These are phyloP conservation scores for Sugiyamaella marilandica DNA, from an alignment of 805 yeast genomes.

Conservation along the genomic window DNA sequence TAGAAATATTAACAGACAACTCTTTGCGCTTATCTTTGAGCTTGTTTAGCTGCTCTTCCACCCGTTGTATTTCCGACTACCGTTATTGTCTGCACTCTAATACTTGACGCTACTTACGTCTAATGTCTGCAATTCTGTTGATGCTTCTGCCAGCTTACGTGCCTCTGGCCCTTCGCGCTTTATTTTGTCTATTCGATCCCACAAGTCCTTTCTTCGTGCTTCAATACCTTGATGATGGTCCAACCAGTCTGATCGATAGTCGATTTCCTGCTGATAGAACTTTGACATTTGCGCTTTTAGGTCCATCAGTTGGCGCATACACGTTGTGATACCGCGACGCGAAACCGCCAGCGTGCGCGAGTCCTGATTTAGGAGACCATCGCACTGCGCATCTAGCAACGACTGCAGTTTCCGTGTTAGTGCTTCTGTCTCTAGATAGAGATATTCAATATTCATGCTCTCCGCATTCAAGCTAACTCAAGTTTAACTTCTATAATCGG, in stretches of 20 bases:
- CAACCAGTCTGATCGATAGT: slow-evolving; percentile 8
- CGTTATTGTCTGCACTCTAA: background rate
- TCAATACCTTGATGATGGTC: slow-evolving; percentile 3
- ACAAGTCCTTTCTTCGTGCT: slow-evolving; percentile 5
- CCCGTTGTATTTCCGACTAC: slow-evolving; percentile 17
- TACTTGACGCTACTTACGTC: background rate
- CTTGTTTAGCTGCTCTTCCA: slow-evolving; percentile 14
- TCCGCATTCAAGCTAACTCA: background rate
- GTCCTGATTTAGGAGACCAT: slow-evolving; percentile 14
- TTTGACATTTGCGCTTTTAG: slow-evolving; percentile 13
- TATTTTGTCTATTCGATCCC: background rate
- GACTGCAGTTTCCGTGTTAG: slow-evolving; percentile 13
- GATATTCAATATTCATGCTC: slow-evolving; percentile 7
- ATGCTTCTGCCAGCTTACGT: slow-evolving; percentile 10
- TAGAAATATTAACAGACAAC: slow-evolving; percentile 1
- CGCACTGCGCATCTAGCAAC: slow-evolving; percentile 21
- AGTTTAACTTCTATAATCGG: no score
- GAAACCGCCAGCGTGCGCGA: slow-evolving; percentile 14
- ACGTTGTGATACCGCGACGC: slow-evolving; percentile 15
- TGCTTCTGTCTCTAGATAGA: slow-evolving; percentile 6
- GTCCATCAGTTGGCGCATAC: slow-evolving; percentile 14
- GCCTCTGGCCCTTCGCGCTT: slow-evolving; percentile 4
- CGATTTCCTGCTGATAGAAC: slow-evolving; percentile 8
- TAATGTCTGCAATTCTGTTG: slow-evolving; percentile 10
- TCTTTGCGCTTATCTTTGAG: slow-evolving; percentile 13